These are phyloP conservation scores for Choiromyces venosus DNA, from an alignment of 495 filamentous ascomycete genomes.

Conservation along the genomic window DNA sequence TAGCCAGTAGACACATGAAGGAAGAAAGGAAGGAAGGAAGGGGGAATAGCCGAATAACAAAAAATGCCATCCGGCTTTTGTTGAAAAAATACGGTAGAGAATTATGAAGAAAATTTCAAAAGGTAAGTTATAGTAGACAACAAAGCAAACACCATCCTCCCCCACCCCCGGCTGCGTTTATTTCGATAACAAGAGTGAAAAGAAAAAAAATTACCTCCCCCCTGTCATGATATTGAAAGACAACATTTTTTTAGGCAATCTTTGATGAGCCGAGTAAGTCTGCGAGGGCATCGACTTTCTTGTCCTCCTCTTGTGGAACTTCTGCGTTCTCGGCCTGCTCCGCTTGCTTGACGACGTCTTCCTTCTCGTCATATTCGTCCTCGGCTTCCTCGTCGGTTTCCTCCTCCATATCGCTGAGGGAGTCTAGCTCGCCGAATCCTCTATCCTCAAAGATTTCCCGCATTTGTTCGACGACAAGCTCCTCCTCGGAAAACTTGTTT, in stretches of 20 bases:
- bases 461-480: constrained; percentile 68
- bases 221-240: neutral
- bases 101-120: neutral
- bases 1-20: neutral
- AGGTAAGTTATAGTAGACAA: too few relatives aligned
- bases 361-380: constrained; percentile 64
- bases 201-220: neutral
- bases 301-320: constrained; percentile 57
- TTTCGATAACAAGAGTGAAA: neutral
- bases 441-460: constrained; percentile 59
- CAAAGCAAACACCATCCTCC: neutral
- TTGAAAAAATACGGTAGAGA: neutral
- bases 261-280: constrained; percentile 64
- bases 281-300: constrained; percentile 74
- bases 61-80: neutral
- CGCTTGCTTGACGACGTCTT: constrained; percentile 52
- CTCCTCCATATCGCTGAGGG: constrained; percentile 70
- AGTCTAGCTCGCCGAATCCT: constrained; percentile 83
- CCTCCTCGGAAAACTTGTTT: constrained; percentile 88
- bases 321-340: constrained; percentile 28
- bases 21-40: neutral
- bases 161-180: neutral
- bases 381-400: constrained; percentile 59
- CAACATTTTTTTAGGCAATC: constrained; percentile 24
- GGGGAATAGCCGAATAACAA: neutral